Conservation (phyloP, 768 basidiomycete genomes). For the Sporobolomyces pararoseus region DNA sequence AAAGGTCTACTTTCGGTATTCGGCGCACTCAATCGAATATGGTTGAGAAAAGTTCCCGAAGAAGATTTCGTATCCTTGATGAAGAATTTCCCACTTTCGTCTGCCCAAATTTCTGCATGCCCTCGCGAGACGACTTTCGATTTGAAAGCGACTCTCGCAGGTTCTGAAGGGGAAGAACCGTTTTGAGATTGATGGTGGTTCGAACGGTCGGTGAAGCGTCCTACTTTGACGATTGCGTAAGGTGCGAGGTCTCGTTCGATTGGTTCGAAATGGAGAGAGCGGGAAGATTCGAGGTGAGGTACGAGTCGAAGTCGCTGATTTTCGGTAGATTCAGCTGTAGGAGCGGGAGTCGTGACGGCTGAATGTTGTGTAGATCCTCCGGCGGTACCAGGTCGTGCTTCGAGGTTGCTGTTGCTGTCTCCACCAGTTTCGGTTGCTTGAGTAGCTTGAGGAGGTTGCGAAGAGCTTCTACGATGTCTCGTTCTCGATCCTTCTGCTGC, state of each 20-base stretch:
- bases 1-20: slow-evolving; percentile 72
- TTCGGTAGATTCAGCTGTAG: slow-evolving; percentile 22
- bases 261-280: slow-evolving; percentile 86
- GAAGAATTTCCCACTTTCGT: slow-evolving; percentile 60
- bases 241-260: slow-evolving; percentile 77
- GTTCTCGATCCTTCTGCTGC: slow-evolving; percentile 7
- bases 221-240: slow-evolving; percentile 75
- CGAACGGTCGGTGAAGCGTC: slow-evolving; percentile 85
- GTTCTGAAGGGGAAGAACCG: slow-evolving; percentile 61
- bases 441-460: slow-evolving; percentile 24
- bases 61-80: slow-evolving; percentile 85
- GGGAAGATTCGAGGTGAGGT: slow-evolving; percentile 84
- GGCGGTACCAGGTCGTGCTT: background rate
- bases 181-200: slow-evolving; percentile 57
- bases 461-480: slow-evolving; percentile 28
- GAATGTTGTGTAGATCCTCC: background rate
- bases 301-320: slow-evolving; percentile 84
- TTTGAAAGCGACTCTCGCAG: slow-evolving; percentile 88
- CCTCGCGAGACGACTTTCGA: slow-evolving; percentile 89
- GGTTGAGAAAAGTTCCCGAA: slow-evolving; percentile 92
- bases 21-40: slow-evolving; percentile 78
- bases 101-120: slow-evolving; percentile 90
- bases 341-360: background rate
- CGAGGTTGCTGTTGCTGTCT: background rate
- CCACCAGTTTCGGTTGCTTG: background rate